These are phyloP conservation scores for Saturnispora silvae DNA, from an alignment of 805 yeast species.

Conservation along the genomic window DNA sequence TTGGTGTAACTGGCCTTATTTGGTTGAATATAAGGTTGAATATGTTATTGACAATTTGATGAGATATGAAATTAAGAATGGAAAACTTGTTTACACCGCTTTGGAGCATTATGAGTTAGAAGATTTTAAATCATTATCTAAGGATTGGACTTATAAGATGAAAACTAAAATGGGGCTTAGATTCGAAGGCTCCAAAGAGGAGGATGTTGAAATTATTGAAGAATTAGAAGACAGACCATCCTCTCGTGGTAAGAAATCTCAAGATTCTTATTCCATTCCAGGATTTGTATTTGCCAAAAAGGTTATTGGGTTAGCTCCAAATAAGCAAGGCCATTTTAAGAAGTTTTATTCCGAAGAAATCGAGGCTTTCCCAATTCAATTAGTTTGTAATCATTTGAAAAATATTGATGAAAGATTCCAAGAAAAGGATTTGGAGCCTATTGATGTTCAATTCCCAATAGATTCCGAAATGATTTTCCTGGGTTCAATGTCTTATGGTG, in stretches of 20 bases:
- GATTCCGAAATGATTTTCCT: slow-evolving; percentile 65
- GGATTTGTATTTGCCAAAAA: slow-evolving; percentile 62
- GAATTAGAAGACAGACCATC: slow-evolving; percentile 9
- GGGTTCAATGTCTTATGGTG: slow-evolving; percentile 83
- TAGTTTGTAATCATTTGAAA: slow-evolving; percentile 63
- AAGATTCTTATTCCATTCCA: slow-evolving; percentile 26
- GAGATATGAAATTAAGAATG: slow-evolving; percentile 32
- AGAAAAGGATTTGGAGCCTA: slow-evolving; percentile 65
- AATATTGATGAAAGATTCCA: slow-evolving; percentile 65
- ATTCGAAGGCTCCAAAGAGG: slow-evolving; percentile 13
- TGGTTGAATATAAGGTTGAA: slow-evolving; percentile 67
- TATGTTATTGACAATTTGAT: slow-evolving; percentile 46
- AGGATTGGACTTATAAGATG: slow-evolving; percentile 33
- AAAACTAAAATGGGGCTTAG: slow-evolving; percentile 43
- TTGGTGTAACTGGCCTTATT: slow-evolving; percentile 83
- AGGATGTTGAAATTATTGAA: slow-evolving; percentile 8
- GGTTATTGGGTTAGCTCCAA: slow-evolving; percentile 69
- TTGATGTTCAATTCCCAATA: slow-evolving; percentile 73
- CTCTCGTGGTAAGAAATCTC: slow-evolving; percentile 1
- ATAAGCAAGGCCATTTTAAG: slow-evolving; percentile 59
- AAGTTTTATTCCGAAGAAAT: slow-evolving; percentile 53
- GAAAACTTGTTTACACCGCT: slow-evolving; percentile 17
- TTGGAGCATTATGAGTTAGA: slow-evolving; percentile 37
- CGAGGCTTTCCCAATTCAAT: slow-evolving; percentile 63
- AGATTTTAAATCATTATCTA: slow-evolving; percentile 33